These are phyloP conservation scores for Talaromyces sp. DNA, from an alignment of 2,329 filamentous ascomycete genomes.

Conservation along the genomic window DNA sequence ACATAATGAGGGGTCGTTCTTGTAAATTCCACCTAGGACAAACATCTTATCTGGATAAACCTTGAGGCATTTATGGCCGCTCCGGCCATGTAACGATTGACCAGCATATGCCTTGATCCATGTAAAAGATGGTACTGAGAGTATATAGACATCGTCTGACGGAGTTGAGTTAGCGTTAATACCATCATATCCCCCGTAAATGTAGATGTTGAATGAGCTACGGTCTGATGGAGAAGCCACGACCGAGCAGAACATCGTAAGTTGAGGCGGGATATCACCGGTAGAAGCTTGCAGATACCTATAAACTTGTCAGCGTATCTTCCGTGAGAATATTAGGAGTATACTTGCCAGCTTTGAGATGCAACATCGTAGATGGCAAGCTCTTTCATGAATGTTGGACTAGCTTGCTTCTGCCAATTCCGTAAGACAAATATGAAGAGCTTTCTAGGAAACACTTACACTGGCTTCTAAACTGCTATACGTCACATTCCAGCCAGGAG, in stretches of 20 bases:
- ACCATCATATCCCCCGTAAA: slow-evolving; percentile 33
- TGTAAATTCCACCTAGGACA: slow-evolving; percentile 31
- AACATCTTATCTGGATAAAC: slow-evolving; percentile 48
- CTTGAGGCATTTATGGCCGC: slow-evolving; percentile 30
- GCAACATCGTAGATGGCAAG: slow-evolving; percentile 37
- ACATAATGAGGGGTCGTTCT: slow-evolving; percentile 33
- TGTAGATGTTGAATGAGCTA: slow-evolving; percentile 34
- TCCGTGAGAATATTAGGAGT: background rate
- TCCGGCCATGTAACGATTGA: slow-evolving; percentile 20
- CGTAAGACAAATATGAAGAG: background rate
- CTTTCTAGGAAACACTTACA: slow-evolving; percentile 9
- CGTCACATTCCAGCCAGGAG: slow-evolving; percentile 3
- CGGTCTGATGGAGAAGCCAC: slow-evolving; percentile 34
- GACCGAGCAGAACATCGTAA: slow-evolving; percentile 39
- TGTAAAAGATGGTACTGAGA: slow-evolving; percentile 32
- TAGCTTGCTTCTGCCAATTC: slow-evolving; percentile 17
- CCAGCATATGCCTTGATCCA: slow-evolving; percentile 28
- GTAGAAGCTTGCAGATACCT: slow-evolving; percentile 42
- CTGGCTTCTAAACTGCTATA: slow-evolving; percentile 16
- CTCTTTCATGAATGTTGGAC: slow-evolving; percentile 34
- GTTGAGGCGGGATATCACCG: slow-evolving; percentile 31
- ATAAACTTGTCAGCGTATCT: background rate
- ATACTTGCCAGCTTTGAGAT: slow-evolving; percentile 22
- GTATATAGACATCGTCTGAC: slow-evolving; percentile 31
- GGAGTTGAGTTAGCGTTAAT: slow-evolving; percentile 17